Base-by-base conservation (phyloP, 2,329 filamentous ascomycete genomes). In the Aureobasidium melanogenum region DNA sequence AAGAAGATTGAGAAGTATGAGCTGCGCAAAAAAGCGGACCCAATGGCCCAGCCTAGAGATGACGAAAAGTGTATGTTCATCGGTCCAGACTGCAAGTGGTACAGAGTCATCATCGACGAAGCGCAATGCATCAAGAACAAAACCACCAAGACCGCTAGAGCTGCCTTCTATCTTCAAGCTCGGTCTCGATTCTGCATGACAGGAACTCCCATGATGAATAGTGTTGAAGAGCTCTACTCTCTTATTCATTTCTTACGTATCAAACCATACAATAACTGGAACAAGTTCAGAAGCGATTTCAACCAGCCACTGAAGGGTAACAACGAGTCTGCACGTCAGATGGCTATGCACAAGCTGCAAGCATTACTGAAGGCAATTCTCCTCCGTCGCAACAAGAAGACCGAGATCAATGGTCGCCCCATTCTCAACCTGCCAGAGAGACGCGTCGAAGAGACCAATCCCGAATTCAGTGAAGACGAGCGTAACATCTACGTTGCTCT, bases 201-300 rank as follows among this genome's bases (percentile, higher is more conserved):
- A 3, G 89, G 89, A 28, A 94, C 89, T 0, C 89, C 89, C 0
- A 91, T 93, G 88, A 94, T 94, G 88, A 96, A 96, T 67, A 84
- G 81, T 14, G 84, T 93, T 2, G 78, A 83, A 26, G 92, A 97
- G 67, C 78, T 96, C 3, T 91, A 84, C 68, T 88, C 90, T 0
- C 75, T 96, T 22, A 79, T 96, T 47, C 82, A 83, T 2, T 97
- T 96, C 69, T 78, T 96, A 17, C 79, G 81, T 2, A 92, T 95
- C 69, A 81, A 81, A 63, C 91, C 90, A 2, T 96, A 94, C 72
- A 83, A 82, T 67, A 77, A 82, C 15, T 82, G 82, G 75, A 75
- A 82, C 0, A 75, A 76, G 24, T 96, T 95, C 71, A 80, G 80
- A 44, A 69, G 75, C 2, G 80, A 84, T 57, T 84, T 85, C 60